Evolutionary conservation across 306 rosid species (phyloP), one percentile per base, ranked within the genome.

Genomic region (Ormosia semicastrata): DNA sequence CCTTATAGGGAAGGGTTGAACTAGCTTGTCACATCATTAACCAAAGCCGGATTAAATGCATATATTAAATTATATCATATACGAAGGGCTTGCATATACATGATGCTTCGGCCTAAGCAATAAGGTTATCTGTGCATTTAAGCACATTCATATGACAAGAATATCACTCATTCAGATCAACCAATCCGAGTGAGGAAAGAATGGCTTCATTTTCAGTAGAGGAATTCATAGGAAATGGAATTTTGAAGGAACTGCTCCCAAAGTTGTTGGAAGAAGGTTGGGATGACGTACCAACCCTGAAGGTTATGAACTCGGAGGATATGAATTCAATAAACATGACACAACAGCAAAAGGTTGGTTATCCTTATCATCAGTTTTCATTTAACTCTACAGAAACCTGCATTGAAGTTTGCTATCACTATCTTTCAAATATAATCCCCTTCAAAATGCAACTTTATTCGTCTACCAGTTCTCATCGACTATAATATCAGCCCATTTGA

Each of bases 241-340:
- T 85, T 82, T 87, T 92, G 74, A 92, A 94, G 81, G 94, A 32
- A 15, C 74, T 92, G 76, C 87, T 93, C 68, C 95, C 87, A 1
- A 90, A 80, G 75, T 71, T 94, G 81, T 57, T 94, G 82, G 95
- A 91, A 41, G 93, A 95, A 88, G 98, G 98, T 39, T 95, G 97
- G 99, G 95, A 93, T 82, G 99, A 95, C 50, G 97, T 91, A 3
- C 93, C 99, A 14, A 95, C 98, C 34, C 81, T 95, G 76, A 95
- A 95, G 92, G 75, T 91, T 50, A 95, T 95, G 97, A 85, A 75
- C 66, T 75, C 88, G 6, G 94, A 91, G 78, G 98, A 95, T 47
- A 95, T 90, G 98, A 85, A 90, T 64, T 92, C 85, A 49, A 54
- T 91, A 43, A 87, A 90, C 77, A 93, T 95, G 97, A 90, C 98